Evolutionary conservation across 2,329 filamentous ascomycete genomes (phyloP), one percentile per base, ranked within the genome.

Genomic region (Colletotrichum godetiae): DNA sequence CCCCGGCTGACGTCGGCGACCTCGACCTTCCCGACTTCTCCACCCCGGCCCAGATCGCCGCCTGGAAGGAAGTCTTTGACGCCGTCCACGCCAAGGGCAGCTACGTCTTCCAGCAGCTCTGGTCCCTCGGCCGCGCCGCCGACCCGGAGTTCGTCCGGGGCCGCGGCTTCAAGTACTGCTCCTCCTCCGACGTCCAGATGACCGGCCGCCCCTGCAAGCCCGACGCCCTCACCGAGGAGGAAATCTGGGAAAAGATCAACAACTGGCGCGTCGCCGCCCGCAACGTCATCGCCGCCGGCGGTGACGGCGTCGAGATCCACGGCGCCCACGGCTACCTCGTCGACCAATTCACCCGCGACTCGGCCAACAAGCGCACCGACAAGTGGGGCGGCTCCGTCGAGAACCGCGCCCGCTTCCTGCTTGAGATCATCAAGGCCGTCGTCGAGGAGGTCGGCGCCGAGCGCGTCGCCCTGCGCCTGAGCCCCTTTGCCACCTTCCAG

Each of bases 231-330:
- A 72, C 88, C 0, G 82, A 87, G 35, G 80, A 86, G 2, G 90
- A 93, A 42, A 93, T 94, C 69, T 84, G 89, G 72, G 80, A 86
- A 5, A 84, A 91, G 76, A 92, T 92, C 81, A 79, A 80, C 11
- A 87, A 86, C 0, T 93, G 86, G 81, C 86, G 85, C 3, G 85
- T 83, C 1, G 83, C 84, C 3, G 81, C 84, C 1, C 83, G 84
- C 72, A 81, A 87, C 22, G 86, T 91, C 1, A 78, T 92, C 6
- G 84, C 86, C 63, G 73, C 73, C 53, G 73, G 73, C n/a, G 73
- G 73, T 46, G 73, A 75, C 57, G 88, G 88, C 12, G 88, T 94
- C 68, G 93, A 95, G 77, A 81, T 86, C 2, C 85, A 88, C 76
- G 81, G 77, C 15, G 84, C 86, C 19, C 87, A 88, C 73, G 87